Percentiles rank a stretch among this genome's conserved stretches.
phyloP scores from a whole-genome alignment of 306 rosid species.

The Acacia crassicarpa region DNA sequence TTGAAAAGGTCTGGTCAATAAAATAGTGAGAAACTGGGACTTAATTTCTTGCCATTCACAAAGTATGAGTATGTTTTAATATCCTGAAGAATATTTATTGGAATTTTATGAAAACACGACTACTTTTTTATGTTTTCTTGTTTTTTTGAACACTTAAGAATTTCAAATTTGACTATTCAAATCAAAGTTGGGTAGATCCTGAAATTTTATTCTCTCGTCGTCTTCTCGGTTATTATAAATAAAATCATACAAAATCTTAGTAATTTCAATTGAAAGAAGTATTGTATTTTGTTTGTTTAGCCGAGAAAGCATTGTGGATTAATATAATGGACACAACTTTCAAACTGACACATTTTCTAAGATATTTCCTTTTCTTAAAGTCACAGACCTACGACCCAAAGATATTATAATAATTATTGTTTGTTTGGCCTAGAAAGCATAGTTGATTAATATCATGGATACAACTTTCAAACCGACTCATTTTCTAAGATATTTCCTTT shows the following conservation, averaged over 20 bases:
- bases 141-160: neutral
- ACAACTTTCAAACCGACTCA: constrained; percentile 31
- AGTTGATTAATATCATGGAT: neutral
- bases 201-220: neutral
- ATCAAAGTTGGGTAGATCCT: neutral
- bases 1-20: too few species aligned
- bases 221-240: neutral
- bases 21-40: neutral
- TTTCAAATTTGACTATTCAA: constrained; percentile 21
- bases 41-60: neutral
- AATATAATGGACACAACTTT: constrained; percentile 22
- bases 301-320: neutral
- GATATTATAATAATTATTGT: neutral
- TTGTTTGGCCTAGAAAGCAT: neutral
- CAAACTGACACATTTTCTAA: constrained; percentile 26
- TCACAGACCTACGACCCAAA: constrained; percentile 31
- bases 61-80: constrained; percentile 20
- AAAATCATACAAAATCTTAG: neutral
- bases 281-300: neutral
- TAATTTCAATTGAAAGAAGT: constrained; percentile 37
- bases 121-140: neutral
- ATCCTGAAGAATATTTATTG: constrained; percentile 22
- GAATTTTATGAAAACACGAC: constrained; percentile 17
- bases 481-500: constrained; percentile 21
- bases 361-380: constrained; percentile 10